phyloP scores from a whole-genome alignment of 768 basidiomycete species.

The Mycena polygramma region DNA sequence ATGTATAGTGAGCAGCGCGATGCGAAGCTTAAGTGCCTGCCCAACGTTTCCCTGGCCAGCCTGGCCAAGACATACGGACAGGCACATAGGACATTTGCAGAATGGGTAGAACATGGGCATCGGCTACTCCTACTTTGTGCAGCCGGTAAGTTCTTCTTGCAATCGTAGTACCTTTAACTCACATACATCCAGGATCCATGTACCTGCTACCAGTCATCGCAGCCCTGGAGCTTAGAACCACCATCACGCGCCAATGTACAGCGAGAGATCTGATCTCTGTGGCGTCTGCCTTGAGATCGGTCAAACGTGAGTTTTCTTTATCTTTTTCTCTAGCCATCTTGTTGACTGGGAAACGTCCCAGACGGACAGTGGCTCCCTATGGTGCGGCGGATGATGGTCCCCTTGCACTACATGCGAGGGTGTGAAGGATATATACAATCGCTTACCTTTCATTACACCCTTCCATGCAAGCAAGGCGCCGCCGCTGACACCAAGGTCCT shows the following conservation, averaged over 20 bases:
- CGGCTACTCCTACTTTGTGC: not conserved
- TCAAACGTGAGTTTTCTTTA: not conserved
- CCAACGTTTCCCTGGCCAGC: not conserved
- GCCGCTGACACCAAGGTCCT: not conserved
- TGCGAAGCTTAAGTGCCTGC: no score
- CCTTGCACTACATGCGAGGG: not conserved
- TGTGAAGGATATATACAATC: not conserved
- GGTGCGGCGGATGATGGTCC: not conserved
- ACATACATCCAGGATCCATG: not conserved
- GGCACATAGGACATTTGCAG: not conserved
- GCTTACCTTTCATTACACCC: not conserved
- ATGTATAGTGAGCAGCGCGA: not conserved
- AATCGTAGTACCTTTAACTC: no score
- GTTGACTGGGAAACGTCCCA: no score
- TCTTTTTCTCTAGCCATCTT: no score
- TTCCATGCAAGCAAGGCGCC: not conserved
- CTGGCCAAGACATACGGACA: not conserved
- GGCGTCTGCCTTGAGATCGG: not conserved
- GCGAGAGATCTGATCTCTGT: not conserved
- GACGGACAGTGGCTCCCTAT: constrained; percentile 3
- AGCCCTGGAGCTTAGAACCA: not conserved
- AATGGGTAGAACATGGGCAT: not conserved
- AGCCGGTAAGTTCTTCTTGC: not conserved
- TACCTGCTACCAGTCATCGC: not conserved
- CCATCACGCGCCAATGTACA: not conserved